Evolutionary conservation across 2,329 filamentous ascomycete genomes (phyloP), one percentile per base, ranked within the genome.

Genomic region (Metarhizium guizhouense): DNA sequence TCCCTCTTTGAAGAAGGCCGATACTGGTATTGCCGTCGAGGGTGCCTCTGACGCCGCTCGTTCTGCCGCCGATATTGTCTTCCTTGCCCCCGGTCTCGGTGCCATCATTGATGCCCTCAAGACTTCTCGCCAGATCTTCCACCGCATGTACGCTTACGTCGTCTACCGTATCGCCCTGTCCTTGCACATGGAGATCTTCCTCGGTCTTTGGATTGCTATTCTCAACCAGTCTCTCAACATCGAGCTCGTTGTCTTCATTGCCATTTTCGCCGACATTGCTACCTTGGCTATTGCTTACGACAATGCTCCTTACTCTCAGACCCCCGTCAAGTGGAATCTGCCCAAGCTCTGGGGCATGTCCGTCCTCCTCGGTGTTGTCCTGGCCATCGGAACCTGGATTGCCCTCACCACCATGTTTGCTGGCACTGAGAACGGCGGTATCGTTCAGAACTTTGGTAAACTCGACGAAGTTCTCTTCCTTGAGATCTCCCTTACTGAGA

Each of bases 91-190:
- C 55, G 91, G 90, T 78, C 85, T 95, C 60, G 91, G 90, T 73
- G 88, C 90, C 60, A 95, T 95, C 72, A 95, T 95, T 66, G 90
- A 95, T 70, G 90, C 90, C 58, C 82, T 95, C 64, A 95, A 95
- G 79, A 95, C 88, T 62, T 93, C 90, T 36, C 88, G 91, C 67
- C 90, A 95, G 73, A 95, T 96, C 72, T 95, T 95, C 80, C 90
- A 95, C 77, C 89, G 91, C 67, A 95, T 96, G 90, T 94, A 95
- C 76, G 88, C 90, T 58, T 96, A 95, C 77, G 89, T 96, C 62
- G 88, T 95, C 67, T 95, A 95, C 79, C 89, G 91, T 82, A 95
- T 96, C 67, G 90, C 91, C 51, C 77, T 96, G 67, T 95, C 90
- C 16, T 84, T 95, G 61, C 91, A 96, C 72, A 81, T 95, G 68